Base-by-base conservation (phyloP, 176 grass and related monocot species). In the Neostapfia colusana region DNA sequence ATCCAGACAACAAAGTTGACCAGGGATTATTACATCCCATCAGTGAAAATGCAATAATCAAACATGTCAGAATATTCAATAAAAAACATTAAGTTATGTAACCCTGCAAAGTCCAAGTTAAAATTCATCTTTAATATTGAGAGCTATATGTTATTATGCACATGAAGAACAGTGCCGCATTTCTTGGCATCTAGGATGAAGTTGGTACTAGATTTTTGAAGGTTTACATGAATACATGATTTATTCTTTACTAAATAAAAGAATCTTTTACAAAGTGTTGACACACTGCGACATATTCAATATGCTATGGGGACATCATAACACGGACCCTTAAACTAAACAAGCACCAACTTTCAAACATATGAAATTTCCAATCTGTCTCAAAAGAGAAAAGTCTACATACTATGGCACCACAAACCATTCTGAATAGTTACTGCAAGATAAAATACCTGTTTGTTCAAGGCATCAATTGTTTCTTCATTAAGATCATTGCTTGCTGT, bases 381-480 rank as follows among this genome's bases (percentile, higher is more conserved):
- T 45, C 12, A 64, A 10, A 38, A 37, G 25, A 78, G 37, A 61
- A 7, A 85, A 60, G 58, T 67, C 17, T 58, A 39, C 46, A 67
- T 20, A 58, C 50, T 65, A n/a, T 5, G 0, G 61, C 5, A 70
- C 26, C 31, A 39, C 28, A 21, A 85, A 61, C 35, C 34, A 75
- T 43, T 62, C 34, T 75, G 38, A n/a, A 70, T 75, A 69, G n/a
- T 21, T 64, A 45, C 7, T 41, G 4, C 45, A 13, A 57, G 67
- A 58, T 48, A 4, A 49, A 18, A 26, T 87, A 98, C 95, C 95
- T 98, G 91, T 74, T 98, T 98, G 95, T 94, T 98, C 57, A 98
- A 75, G 27, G 95, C 95, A 90, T 98, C 95, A 76, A 98, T 92
- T 59, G 95, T 98, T 98, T 98, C 95, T 73, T 97, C 95, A 82